A percentile compares a stretch with the other conserved stretches of the same genome.
phyloP scores from a whole-genome alignment of 768 basidiomycete species.

The Tulasnella calospora region DNA sequence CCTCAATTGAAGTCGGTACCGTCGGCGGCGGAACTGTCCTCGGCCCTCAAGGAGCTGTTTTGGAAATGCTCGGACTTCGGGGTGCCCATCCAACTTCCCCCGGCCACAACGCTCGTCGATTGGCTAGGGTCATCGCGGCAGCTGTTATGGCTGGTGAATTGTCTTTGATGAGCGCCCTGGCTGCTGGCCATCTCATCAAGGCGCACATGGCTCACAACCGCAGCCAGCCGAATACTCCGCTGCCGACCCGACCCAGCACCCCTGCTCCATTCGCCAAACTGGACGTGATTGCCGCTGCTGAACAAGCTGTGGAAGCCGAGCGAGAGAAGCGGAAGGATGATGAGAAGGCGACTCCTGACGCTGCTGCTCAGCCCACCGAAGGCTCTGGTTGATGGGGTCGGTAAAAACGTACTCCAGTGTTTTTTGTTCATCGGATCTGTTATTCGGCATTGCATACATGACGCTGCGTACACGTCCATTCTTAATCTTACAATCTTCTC shows the following conservation, averaged over 20 bases:
- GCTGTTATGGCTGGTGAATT: conserved; percentile 98
- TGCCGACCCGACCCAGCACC: conserved; percentile 37
- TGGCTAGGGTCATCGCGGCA: conserved; percentile 85
- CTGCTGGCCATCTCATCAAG: conserved; percentile 89
- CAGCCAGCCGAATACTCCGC: conserved; percentile 74
- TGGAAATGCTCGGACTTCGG: conserved; percentile 89
- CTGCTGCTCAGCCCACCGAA: background rate
- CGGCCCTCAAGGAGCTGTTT: conserved; percentile 79
- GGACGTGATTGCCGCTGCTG: conserved; percentile 18
- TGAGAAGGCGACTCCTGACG: background rate
- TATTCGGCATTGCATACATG: background rate
- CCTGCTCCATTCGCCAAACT: conserved; percentile 33
- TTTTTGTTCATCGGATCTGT: background rate
- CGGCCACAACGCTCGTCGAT: conserved; percentile 80
- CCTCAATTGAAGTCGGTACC: conserved; percentile 98
- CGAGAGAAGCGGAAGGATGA: conserved; percentile 23
- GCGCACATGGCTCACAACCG: conserved; percentile 93
- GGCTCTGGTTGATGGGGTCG: background rate
- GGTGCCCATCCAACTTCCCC: conserved; percentile 85
- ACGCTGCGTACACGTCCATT: background rate
- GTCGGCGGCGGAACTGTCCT: conserved; percentile 95
- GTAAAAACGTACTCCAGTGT: background rate
- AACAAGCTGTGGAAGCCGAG: conserved; percentile 22
- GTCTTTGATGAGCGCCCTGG: conserved; percentile 83
- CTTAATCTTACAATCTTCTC: background rate